A percentile compares a stretch with the other conserved stretches of the same genome.
Conservation (phyloP, 768 basidiomycete species). For the Mycena vulgaris region DNA sequence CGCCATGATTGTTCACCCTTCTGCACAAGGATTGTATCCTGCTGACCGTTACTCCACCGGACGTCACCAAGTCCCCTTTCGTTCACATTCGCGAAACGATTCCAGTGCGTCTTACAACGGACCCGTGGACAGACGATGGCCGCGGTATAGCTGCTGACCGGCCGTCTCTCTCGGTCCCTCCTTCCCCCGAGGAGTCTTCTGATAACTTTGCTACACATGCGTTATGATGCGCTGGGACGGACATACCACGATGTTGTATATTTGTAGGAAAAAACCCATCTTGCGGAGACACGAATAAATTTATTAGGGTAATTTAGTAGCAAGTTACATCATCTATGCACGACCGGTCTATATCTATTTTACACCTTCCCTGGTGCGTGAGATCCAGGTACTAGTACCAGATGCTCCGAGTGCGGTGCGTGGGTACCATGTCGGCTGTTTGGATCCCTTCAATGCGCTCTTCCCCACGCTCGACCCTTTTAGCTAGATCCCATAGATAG, state of each 20-base stretch:
- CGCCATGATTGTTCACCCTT: slow-evolving; percentile 18
- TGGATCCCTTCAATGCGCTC: slow-evolving; percentile 73
- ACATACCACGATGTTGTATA: neutral
- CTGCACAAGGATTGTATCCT: slow-evolving; percentile 73
- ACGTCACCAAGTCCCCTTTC: slow-evolving; percentile 69
- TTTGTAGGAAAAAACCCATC: neutral
- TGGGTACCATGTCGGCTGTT: slow-evolving; percentile 72
- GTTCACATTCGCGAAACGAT: slow-evolving; percentile 72
- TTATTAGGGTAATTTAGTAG: slow-evolving; percentile 17
- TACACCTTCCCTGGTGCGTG: neutral
- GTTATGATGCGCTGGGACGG: neutral
- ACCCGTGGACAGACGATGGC: slow-evolving; percentile 65
- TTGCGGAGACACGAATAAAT: slow-evolving; percentile 4
- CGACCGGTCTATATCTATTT: neutral
- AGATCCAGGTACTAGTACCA: slow-evolving; percentile 74
- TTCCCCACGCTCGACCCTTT: slow-evolving; percentile 76
- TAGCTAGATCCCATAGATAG: slow-evolving; percentile 91
- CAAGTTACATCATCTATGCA: neutral
- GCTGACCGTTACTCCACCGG: slow-evolving; percentile 71
- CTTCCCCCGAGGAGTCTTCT: slow-evolving; percentile 13
- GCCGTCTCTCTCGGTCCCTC: slow-evolving; percentile 13
- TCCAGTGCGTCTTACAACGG: slow-evolving; percentile 77
- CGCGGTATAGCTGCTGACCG: slow-evolving; percentile 48
- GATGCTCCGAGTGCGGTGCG: slow-evolving; percentile 86
- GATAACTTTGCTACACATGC: slow-evolving; percentile 16